phyloP scores from a whole-genome alignment of 129 eudicot genomes.

The Arctium minus region DNA sequence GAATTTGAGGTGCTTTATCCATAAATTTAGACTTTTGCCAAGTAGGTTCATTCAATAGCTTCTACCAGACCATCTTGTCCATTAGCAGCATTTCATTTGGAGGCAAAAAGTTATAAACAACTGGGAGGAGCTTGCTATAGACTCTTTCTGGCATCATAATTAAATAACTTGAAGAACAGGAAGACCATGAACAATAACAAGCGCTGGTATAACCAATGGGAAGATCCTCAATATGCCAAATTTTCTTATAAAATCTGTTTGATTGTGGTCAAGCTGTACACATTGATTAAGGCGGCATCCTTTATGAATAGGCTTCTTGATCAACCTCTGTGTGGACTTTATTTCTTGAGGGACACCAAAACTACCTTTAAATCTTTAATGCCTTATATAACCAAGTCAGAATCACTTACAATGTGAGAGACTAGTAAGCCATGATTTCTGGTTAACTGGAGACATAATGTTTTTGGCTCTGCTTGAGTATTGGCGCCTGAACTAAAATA shows the following conservation, averaged over 20 bases:
- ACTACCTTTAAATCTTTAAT: not conserved
- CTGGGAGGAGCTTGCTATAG: not conserved
- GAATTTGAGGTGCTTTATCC: constrained; percentile 13
- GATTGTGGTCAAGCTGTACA: not conserved
- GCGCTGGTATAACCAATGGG: not conserved
- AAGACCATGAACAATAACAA: not conserved
- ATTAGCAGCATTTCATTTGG: constrained; percentile 47
- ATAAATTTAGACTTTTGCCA: not conserved
- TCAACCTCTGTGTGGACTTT: not conserved
- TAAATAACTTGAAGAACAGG: not conserved
- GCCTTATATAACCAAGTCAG: not conserved
- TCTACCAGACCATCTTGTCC: not conserved
- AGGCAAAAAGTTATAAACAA: not conserved
- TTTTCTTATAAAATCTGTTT: not conserved
- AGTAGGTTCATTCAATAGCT: not conserved
- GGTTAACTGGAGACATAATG: not conserved
- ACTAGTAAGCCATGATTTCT: not conserved
- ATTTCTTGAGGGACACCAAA: not conserved
- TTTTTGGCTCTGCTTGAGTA: not conserved
- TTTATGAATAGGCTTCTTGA: not conserved
- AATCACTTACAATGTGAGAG: not conserved
- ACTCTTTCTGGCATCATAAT: not conserved
- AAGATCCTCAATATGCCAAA: not conserved
- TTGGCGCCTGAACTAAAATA: not conserved
- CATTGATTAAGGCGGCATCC: not conserved